Percentiles rank a stretch among this genome's conserved stretches.
Evolutionary conservation across 257 asterid genomes (phyloP).

Genomic region (Gentiana macrophylla): DNA sequence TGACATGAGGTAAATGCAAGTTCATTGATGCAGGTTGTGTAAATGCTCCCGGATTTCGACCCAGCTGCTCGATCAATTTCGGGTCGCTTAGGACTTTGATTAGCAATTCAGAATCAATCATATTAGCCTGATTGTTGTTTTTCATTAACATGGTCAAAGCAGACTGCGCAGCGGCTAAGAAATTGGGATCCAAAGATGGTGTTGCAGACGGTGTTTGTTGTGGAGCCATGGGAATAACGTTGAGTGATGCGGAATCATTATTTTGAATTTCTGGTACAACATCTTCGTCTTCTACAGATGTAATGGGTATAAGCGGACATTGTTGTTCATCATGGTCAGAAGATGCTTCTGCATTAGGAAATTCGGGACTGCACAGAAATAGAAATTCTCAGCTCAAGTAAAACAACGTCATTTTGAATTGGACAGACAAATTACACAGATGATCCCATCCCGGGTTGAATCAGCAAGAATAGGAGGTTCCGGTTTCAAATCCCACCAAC

Average conservation of each 20-base stretch:
- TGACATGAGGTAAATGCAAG: no score
- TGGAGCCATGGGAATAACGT: constrained; percentile 11
- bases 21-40: constrained; percentile 9
- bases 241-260: not conserved
- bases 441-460: no score
- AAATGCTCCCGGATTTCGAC: constrained; percentile 30
- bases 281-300: constrained; percentile 92
- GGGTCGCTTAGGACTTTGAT: constrained; percentile 60
- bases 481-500: no score
- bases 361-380: constrained; percentile 47
- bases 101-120: constrained; percentile 59
- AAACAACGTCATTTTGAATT: no score
- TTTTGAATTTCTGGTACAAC: constrained; percentile 15
- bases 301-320: constrained; percentile 55
- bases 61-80: constrained; percentile 57
- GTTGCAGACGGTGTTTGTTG: constrained; percentile 21
- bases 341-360: constrained; percentile 24
- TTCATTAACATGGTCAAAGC: constrained; percentile 42
- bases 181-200: constrained; percentile 34
- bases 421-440: no score
- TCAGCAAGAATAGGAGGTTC: no score
- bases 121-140: constrained; percentile 30
- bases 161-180: constrained; percentile 45
- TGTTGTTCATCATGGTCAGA: constrained; percentile 16
- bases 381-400: not conserved